phyloP scores from a whole-genome alignment of 176 grass and related monocot species.

The Raddia guianensis region DNA sequence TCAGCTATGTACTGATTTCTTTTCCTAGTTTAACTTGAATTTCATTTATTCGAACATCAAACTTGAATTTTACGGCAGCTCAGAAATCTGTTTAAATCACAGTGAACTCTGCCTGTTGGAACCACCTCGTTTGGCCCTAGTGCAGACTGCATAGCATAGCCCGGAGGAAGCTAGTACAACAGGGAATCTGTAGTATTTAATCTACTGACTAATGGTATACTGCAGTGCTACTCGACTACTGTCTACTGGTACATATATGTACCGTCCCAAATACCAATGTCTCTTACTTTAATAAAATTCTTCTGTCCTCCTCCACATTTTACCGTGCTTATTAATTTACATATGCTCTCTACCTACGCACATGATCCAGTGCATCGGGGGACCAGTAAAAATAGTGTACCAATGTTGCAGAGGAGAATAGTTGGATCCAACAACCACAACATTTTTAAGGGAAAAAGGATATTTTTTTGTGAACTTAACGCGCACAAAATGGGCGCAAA shows the following conservation, averaged over 20 bases:
- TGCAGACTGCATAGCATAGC: background rate
- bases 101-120: background rate
- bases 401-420: background rate
- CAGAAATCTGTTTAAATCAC: background rate
- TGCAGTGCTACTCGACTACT: background rate
- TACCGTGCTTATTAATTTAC: slow-evolving; percentile 37
- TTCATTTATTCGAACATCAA: background rate
- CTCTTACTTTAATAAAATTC: slow-evolving; percentile 23
- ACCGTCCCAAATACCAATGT: slow-evolving; percentile 18
- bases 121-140: background rate
- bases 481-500: background rate
- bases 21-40: background rate
- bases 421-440: slow-evolving; percentile 46
- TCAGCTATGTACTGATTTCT: background rate
- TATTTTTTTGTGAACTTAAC: background rate
- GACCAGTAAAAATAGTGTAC: slow-evolving; percentile 25
- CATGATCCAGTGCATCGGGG: slow-evolving; percentile 31
- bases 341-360: background rate
- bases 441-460: background rate
- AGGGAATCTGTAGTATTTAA: background rate
- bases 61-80: background rate
- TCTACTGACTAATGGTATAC: background rate
- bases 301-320: slow-evolving; percentile 10
- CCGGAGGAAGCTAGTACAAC: background rate
- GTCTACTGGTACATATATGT: background rate